A percentile compares a stretch with the other conserved stretches of the same genome.
phyloP scores from a whole-genome alignment of 495 filamentous ascomycete genomes.

The Daldinia vernicosa region DNA sequence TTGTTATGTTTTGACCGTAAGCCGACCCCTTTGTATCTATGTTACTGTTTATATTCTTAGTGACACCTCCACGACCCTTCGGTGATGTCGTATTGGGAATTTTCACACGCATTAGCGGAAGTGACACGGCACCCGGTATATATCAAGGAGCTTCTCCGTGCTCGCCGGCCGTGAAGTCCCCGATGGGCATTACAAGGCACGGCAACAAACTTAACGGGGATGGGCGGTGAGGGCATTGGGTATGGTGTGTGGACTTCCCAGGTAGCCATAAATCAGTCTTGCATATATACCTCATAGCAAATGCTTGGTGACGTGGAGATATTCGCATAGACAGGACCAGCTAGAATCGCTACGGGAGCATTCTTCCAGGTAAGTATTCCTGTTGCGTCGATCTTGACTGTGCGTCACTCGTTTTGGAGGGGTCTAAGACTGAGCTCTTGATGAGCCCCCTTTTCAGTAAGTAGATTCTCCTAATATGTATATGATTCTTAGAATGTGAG shows the following conservation, averaged over 20 bases:
- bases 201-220: background rate
- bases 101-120: conserved; percentile 12
- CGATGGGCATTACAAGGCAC: background rate
- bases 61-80: background rate
- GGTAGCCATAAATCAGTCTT: background rate
- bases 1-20: background rate
- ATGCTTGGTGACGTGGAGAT: conserved; percentile 5
- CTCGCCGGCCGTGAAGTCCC: background rate
- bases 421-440: background rate
- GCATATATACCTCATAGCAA: conserved; percentile 7
- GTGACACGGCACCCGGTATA: background rate
- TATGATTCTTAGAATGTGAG: background rate
- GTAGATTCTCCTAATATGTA: background rate
- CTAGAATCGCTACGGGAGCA: conserved; percentile 10
- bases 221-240: conserved; percentile 16
- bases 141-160: background rate
- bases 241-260: background rate
- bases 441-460: background rate
- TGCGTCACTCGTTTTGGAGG: conserved; percentile 13
- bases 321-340: conserved; percentile 11
- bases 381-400: conserved; percentile 25
- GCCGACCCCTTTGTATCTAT: background rate
- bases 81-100: conserved; percentile 7
- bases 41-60: background rate
- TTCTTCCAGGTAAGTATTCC: conserved; percentile 1